Evolutionary conservation across 1,139 yeast genomes (phyloP).

Genomic region (Debaryomyces sp.): DNA sequence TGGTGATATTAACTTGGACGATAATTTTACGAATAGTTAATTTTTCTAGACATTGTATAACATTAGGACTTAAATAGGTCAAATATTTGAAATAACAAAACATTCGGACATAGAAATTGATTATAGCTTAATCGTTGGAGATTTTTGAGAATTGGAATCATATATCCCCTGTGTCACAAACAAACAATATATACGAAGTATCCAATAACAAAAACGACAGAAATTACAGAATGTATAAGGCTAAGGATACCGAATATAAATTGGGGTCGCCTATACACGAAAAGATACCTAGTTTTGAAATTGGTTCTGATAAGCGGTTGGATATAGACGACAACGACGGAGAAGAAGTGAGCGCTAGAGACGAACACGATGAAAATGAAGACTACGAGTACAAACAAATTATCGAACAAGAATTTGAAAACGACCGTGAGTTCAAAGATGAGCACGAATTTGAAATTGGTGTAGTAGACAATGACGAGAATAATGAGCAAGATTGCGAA

Average conservation of each 20-base stretch:
- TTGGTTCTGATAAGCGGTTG: not conserved
- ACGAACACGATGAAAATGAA: conserved; percentile 4
- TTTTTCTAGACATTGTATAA: not conserved
- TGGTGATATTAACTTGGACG: not conserved
- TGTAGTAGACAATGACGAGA: not conserved
- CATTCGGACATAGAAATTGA: not conserved
- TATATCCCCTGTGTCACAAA: conserved; percentile 5
- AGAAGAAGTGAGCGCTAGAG: not conserved
- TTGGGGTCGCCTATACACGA: conserved; percentile 18
- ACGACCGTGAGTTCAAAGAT: not conserved
- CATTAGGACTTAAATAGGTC: not conserved
- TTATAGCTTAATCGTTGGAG: not conserved
- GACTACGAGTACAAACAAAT: not conserved
- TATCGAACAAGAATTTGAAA: not conserved
- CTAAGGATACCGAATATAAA: conserved; percentile 2
- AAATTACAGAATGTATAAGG: conserved; percentile 4
- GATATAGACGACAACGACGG: not conserved
- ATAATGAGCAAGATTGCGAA: conserved; percentile 2
- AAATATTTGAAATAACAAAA: not conserved
- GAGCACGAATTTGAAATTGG: not conserved
- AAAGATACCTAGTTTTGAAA: conserved; percentile 3
- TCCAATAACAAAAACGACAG: not conserved
- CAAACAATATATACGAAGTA: conserved; percentile 2
- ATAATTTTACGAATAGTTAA: conserved; percentile 1
- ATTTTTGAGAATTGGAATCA: conserved; percentile 2